These are phyloP conservation scores for Avena eriantha DNA, from an alignment of 176 grass and related monocot genomes.

Conservation along the genomic window DNA sequence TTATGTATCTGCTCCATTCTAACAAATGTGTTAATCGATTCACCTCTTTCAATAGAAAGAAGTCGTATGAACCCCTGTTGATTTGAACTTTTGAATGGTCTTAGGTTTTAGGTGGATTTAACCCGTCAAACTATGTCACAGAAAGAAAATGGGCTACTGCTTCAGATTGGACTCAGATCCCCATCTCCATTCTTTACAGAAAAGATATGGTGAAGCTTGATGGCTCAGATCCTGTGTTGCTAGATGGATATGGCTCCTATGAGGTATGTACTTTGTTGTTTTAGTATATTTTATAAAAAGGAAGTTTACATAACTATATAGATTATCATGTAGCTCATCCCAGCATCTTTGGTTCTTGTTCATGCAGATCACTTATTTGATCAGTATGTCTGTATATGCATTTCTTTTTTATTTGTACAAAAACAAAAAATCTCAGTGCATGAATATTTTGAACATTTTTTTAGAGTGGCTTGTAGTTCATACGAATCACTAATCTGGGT, in stretches of 20 bases:
- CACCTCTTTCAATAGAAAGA: neutral
- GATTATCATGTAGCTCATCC: too few relatives aligned
- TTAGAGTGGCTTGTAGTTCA: too few relatives aligned
- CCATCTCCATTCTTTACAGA: conserved; percentile 89
- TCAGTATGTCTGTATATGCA: too few relatives aligned
- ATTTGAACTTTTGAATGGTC: conserved; percentile 27
- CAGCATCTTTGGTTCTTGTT: too few relatives aligned
- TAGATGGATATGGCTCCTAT: conserved; percentile 94
- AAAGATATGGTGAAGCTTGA: conserved; percentile 37
- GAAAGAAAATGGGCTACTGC: conserved; percentile 90
- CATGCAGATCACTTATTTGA: too few relatives aligned
- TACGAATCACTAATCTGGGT: too few relatives aligned
- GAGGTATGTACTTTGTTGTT: conserved; percentile 43
- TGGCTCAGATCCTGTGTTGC: conserved; percentile 81
- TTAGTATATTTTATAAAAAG: neutral
- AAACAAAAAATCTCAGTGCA: too few relatives aligned
- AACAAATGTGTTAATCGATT: neutral
- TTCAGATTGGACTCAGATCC: conserved; percentile 75
- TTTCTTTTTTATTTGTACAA: too few relatives aligned
- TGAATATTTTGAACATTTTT: too few relatives aligned
- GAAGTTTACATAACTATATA: neutral
- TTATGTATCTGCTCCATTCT: neutral
- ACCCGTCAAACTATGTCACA: conserved; percentile 78
- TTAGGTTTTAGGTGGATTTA: conserved; percentile 85
- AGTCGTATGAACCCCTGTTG: neutral